phyloP scores from a whole-genome alignment of 2,329 filamentous ascomycete species.

The Cladobotryum protrusum region DNA sequence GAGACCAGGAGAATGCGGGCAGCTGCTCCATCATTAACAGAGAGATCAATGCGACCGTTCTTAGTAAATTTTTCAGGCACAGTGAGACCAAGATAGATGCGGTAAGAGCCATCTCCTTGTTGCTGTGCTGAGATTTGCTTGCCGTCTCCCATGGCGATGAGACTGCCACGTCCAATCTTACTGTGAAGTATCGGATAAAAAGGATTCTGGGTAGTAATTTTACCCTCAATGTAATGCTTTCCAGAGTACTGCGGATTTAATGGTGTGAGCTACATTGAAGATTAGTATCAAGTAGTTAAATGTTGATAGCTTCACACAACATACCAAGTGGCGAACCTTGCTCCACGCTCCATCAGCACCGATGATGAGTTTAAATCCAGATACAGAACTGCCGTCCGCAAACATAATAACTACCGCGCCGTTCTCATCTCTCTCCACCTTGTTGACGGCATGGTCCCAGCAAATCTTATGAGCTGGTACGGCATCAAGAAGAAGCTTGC shows the following conservation, averaged over 20 bases:
- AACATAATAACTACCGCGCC: conserved; percentile 33
- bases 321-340: conserved; percentile 23
- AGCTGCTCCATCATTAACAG: background rate
- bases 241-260: conserved; percentile 7
- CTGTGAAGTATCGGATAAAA: background rate
- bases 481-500: conserved; percentile 35
- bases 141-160: no score
- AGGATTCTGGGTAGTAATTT: conserved; percentile 1
- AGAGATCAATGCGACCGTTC: no score
- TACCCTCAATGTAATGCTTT: conserved; percentile 2
- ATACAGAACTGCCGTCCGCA: conserved; percentile 22
- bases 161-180: no score
- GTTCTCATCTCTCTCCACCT: background rate
- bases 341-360: conserved; percentile 35
- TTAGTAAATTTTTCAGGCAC: background rate
- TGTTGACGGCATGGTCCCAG: conserved; percentile 28
- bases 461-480: conserved; percentile 35
- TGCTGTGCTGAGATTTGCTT: no score
- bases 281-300: background rate
- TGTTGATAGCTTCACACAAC: background rate
- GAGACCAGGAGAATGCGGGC: background rate
- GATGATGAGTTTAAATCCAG: conserved; percentile 34
- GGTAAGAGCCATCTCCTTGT: no score
- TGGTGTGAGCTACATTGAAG: conserved; percentile 20
- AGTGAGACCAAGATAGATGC: background rate